These are phyloP conservation scores for Lotmaria passim DNA, from an alignment of 208 protist genomes.

Conservation along the genomic window DNA sequence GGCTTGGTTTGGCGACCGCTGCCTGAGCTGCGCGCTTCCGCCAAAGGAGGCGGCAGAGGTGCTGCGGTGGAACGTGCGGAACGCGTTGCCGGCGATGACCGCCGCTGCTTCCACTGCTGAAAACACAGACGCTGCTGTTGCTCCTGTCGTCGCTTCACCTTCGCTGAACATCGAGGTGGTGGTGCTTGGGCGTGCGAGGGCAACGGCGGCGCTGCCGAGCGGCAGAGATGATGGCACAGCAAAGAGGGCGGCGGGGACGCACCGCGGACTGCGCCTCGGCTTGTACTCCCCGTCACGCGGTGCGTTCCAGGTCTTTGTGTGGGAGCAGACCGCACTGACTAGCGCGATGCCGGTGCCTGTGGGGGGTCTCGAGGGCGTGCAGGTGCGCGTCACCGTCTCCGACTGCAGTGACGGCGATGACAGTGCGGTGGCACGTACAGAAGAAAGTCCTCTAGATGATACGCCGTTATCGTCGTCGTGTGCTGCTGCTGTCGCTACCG, in stretches of 20 bases:
- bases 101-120: neutral
- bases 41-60: conserved; percentile 41
- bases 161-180: conserved; percentile 26
- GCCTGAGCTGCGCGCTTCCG: conserved; percentile 45
- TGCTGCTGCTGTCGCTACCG: neutral
- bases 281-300: conserved; percentile 17
- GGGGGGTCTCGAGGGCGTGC: conserved; percentile 14
- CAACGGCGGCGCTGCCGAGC: neutral
- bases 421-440: no score
- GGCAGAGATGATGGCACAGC: neutral
- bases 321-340: conserved; percentile 16
- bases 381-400: conserved; percentile 2
- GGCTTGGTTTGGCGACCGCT: conserved; percentile 73
- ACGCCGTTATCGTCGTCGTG: neutral
- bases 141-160: neutral
- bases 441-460: no score
- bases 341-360: neutral
- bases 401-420: neutral
- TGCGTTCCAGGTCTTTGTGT: conserved; percentile 1
- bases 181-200: neutral
- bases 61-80: conserved; percentile 39
- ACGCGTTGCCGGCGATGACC: conserved; percentile 19
- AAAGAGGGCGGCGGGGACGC: neutral
- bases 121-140: neutral
- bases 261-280: conserved; percentile 21